phyloP scores from a whole-genome alignment of 1,139 yeast genomes.

The Saccharomyces hybrid region DNA sequence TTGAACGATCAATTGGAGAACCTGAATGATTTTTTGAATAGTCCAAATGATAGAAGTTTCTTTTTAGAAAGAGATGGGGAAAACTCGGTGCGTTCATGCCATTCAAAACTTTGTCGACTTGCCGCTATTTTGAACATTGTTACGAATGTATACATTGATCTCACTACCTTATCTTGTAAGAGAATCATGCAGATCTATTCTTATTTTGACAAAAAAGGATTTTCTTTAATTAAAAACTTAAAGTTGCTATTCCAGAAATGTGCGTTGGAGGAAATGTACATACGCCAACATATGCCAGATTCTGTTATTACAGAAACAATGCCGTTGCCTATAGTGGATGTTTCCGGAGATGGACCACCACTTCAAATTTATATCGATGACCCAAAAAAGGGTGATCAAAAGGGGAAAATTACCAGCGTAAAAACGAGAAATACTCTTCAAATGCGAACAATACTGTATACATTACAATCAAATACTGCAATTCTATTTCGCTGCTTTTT shows the following conservation, averaged over 20 bases:
- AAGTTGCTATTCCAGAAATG: conserved; percentile 42
- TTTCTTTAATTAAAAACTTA: conserved; percentile 33
- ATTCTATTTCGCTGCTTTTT: conserved; percentile 30
- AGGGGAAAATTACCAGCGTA: conserved; percentile 41
- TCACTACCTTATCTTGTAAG: conserved; percentile 41
- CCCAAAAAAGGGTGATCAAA: conserved; percentile 29
- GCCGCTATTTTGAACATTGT: conserved; percentile 40
- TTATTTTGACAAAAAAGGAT: conserved; percentile 37
- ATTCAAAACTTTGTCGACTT: conserved; percentile 34
- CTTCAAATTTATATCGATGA: conserved; percentile 28
- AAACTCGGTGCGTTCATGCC: conserved; percentile 22
- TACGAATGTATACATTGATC: conserved; percentile 48
- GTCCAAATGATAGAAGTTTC: conserved; percentile 30
- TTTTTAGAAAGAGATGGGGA: conserved; percentile 32
- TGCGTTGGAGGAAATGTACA: conserved; percentile 47
- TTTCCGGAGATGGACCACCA: conserved; percentile 30
- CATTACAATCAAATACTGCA: conserved; percentile 43
- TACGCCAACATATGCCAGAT: conserved; percentile 43
- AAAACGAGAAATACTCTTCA: conserved; percentile 55
- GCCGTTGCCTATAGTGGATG: conserved; percentile 19
- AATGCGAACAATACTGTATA: conserved; percentile 43
- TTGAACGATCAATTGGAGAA: conserved; percentile 29
- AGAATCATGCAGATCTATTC: conserved; percentile 42
- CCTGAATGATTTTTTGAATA: conserved; percentile 34
- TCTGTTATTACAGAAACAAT: conserved; percentile 42